Evolutionary conservation across 2,329 filamentous ascomycete species (phyloP).

Genomic region (Cladophialophora yegresii): DNA sequence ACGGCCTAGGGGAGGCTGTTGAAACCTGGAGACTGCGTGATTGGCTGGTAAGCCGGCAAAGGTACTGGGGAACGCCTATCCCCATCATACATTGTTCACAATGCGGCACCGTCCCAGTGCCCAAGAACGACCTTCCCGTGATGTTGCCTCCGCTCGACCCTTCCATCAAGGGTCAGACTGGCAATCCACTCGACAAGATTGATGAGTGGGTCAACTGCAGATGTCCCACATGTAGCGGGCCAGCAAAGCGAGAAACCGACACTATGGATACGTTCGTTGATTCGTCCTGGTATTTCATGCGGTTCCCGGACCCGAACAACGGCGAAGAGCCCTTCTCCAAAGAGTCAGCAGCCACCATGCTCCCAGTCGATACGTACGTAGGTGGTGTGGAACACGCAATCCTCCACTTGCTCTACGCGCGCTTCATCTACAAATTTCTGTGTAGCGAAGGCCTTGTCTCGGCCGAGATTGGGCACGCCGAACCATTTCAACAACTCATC

Average conservation of each 20-base stretch:
- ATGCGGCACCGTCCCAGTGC: conserved; percentile 79
- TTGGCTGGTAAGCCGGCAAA: conserved; percentile 88
- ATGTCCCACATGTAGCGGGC: conserved; percentile 69
- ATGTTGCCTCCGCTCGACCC: conserved; percentile 68
- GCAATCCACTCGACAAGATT: conserved; percentile 74
- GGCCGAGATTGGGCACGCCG: conserved; percentile 51
- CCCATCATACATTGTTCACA: conserved; percentile 78
- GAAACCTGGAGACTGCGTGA: conserved; percentile 81
- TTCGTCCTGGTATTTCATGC: conserved; percentile 90
- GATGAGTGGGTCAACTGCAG: conserved; percentile 72
- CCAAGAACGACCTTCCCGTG: conserved; percentile 74
- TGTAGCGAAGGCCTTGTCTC: conserved; percentile 52
- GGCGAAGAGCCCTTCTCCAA: conserved; percentile 61
- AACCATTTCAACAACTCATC: conserved; percentile 80
- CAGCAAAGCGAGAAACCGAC: conserved; percentile 80
- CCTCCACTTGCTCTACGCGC: conserved; percentile 81
- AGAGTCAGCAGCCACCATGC: conserved; percentile 55
- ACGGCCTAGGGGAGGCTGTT: conserved; percentile 61
- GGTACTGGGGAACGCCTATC: conserved; percentile 90
- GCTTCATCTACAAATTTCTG: conserved; percentile 88
- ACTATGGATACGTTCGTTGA: conserved; percentile 98
- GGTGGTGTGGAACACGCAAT: conserved; percentile 91
- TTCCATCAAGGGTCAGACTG: conserved; percentile 66
- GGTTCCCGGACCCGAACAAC: conserved; percentile 74
- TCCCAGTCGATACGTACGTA: conserved; percentile 85